Conservation (phyloP, 164 flowering plant genomes). For the Vitis cinerea region DNA sequence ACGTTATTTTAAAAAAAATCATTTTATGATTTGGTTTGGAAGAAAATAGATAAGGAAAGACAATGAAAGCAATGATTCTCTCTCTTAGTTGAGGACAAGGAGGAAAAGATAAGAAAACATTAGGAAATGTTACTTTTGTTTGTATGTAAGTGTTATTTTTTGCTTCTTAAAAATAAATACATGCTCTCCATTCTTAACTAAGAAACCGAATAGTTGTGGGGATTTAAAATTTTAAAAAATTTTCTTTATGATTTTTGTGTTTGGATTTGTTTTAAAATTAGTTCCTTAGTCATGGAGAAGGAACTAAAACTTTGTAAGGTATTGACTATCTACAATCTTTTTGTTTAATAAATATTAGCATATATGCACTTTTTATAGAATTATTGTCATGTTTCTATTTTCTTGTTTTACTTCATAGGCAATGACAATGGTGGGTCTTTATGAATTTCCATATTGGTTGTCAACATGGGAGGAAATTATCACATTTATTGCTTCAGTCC, state of each 20-base stretch:
- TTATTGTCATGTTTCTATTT: not conserved
- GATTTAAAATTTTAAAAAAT: conserved; percentile 62
- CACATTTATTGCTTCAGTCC: conserved; percentile 62
- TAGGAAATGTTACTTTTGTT: no score
- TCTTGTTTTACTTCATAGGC: conserved; percentile 47
- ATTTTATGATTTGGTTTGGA: no score
- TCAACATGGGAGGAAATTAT: conserved; percentile 87
- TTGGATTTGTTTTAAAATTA: conserved; percentile 85
- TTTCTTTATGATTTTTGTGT: conserved; percentile 90
- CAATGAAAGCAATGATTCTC: no score
- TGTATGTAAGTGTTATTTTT: not conserved
- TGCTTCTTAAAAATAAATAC: conserved; percentile 28
- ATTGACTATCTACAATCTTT: not conserved
- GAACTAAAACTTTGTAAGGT: conserved; percentile 99
- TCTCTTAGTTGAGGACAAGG: no score
- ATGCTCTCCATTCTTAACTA: conserved; percentile 20
- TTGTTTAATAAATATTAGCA: not conserved
- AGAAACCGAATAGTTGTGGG: not conserved
- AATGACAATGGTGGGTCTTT: conserved; percentile 92
- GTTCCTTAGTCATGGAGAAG: conserved; percentile 74
- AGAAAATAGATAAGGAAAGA: no score
- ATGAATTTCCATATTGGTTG: conserved; percentile 92
- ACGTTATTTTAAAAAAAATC: no score
- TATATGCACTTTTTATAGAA: not conserved
- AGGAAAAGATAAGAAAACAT: no score